Percentiles rank a stretch among this genome's conserved stretches.
phyloP scores from a whole-genome alignment of 2,329 filamentous ascomycete genomes.

The Colletotrichum kahawae region DNA sequence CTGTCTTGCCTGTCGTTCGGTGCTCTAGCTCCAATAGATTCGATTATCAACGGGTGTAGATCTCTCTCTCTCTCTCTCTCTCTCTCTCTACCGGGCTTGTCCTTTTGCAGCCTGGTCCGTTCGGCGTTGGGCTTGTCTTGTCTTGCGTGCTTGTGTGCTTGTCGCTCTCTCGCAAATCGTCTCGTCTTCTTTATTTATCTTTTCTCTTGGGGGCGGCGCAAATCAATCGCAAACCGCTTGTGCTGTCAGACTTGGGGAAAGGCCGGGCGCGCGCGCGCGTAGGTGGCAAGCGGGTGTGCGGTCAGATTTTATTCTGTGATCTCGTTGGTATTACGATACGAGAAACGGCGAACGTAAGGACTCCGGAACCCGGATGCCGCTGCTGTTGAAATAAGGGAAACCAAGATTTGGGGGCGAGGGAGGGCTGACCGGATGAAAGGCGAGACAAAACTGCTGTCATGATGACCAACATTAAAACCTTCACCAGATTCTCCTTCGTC shows the following conservation, averaged over 20 bases:
- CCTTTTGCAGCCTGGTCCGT: neutral
- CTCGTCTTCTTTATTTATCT: neutral
- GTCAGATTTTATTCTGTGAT: neutral
- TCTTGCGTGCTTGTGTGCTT: neutral
- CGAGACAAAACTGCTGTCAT: neutral
- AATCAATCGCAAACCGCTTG: neutral
- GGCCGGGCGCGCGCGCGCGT: neutral
- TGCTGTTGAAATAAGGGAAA: neutral
- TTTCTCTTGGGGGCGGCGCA: neutral
- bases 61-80: neutral
- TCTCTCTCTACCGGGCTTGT: neutral
- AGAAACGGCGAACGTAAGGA: neutral
- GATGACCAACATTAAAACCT: neutral
- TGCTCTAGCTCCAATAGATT: neutral
- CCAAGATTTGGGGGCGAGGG: neutral
- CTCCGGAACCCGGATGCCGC: neutral
- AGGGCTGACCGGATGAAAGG: neutral
- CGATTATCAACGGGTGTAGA: neutral
- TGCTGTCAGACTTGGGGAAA: neutral
- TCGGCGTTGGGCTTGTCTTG: neutral
- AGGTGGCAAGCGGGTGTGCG: neutral
- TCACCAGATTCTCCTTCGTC: neutral
- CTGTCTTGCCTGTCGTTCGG: neutral
- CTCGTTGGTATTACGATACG: neutral
- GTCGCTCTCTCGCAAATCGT: neutral